A percentile compares a stretch with the other conserved stretches of the same genome.
Evolutionary conservation across 768 basidiomycete species (phyloP).

Genomic region (Cyclocybe aegerita): DNA sequence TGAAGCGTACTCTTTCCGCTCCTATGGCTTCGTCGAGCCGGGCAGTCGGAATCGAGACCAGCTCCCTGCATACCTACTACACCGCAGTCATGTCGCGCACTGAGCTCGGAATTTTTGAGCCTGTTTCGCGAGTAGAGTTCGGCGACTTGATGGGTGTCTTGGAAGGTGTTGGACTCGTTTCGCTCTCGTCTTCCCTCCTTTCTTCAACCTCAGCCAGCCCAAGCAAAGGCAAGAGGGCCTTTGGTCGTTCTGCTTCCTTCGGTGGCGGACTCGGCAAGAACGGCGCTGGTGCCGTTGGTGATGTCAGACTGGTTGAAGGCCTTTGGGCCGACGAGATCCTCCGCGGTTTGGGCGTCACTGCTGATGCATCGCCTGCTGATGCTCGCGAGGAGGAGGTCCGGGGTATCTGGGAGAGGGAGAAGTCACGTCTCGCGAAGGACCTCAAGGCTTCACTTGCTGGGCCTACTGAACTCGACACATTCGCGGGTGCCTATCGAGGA

Average conservation of each 20-base stretch:
- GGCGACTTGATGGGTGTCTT: slow-evolving; percentile 67
- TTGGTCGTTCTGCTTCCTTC: slow-evolving; percentile 63
- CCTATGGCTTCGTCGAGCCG: slow-evolving; percentile 23
- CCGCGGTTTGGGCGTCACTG: slow-evolving; percentile 62
- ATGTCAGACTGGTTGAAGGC: slow-evolving; percentile 59
- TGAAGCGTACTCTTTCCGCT: slow-evolving; percentile 50
- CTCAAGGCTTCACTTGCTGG: slow-evolving; percentile 27
- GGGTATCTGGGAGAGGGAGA: slow-evolving; percentile 54
- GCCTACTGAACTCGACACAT: slow-evolving; percentile 23
- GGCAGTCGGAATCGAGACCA: slow-evolving; percentile 49
- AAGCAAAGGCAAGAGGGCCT: slow-evolving; percentile 48
- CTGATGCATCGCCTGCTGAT: slow-evolving; percentile 19
- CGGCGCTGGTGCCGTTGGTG: slow-evolving; percentile 38
- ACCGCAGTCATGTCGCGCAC: slow-evolving; percentile 53
- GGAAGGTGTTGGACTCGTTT: slow-evolving; percentile 70
- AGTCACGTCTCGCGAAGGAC: slow-evolving; percentile 42
- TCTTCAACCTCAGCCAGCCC: slow-evolving; percentile 33
- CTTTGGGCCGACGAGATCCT: slow-evolving; percentile 67
- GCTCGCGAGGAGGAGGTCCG: slow-evolving; percentile 26
- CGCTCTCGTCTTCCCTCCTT: slow-evolving; percentile 34
- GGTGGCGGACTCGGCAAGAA: slow-evolving; percentile 34
- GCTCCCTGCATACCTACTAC: slow-evolving; percentile 68
- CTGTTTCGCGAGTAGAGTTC: slow-evolving; percentile 78
- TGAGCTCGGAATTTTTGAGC: slow-evolving; percentile 52
- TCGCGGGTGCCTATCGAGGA: slow-evolving; percentile 46